Conservation (phyloP, 208 protist genomes). For the Histomonas meleagridis region DNA sequence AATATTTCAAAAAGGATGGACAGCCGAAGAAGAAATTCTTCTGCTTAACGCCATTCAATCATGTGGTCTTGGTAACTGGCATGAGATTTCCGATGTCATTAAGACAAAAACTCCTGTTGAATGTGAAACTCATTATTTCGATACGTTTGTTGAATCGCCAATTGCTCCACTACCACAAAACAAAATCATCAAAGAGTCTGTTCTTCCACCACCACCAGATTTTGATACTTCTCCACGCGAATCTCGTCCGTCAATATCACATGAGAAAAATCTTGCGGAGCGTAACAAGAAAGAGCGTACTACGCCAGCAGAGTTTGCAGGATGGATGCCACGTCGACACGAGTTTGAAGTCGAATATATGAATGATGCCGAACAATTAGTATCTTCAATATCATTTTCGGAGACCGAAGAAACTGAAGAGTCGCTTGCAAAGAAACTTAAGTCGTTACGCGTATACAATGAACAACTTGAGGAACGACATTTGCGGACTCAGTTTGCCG, state of each 20-base stretch:
- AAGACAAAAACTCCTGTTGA: neutral
- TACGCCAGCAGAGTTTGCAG: neutral
- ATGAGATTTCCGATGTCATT: neutral
- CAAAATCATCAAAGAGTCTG: neutral
- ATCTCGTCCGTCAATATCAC: neutral
- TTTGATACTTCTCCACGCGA: neutral
- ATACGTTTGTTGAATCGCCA: neutral
- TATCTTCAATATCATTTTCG: neutral
- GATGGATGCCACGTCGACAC: neutral
- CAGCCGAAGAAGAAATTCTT: neutral
- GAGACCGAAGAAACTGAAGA: neutral
- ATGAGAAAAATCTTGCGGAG: neutral
- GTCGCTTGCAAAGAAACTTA: neutral
- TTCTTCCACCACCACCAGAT: neutral
- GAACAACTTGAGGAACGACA: neutral
- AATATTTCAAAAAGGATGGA: neutral
- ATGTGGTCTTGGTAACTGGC: neutral
- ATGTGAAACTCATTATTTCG: conserved; percentile 25
- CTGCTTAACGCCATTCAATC: neutral
- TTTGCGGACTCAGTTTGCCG: neutral
- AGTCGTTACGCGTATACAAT: neutral
- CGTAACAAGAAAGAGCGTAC: neutral
- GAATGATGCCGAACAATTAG: neutral
- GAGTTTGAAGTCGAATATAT: neutral
- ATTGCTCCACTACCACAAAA: neutral